These are phyloP conservation scores for Bremia lactucae DNA, from an alignment of 352 stramenopile species.

Conservation along the genomic window DNA sequence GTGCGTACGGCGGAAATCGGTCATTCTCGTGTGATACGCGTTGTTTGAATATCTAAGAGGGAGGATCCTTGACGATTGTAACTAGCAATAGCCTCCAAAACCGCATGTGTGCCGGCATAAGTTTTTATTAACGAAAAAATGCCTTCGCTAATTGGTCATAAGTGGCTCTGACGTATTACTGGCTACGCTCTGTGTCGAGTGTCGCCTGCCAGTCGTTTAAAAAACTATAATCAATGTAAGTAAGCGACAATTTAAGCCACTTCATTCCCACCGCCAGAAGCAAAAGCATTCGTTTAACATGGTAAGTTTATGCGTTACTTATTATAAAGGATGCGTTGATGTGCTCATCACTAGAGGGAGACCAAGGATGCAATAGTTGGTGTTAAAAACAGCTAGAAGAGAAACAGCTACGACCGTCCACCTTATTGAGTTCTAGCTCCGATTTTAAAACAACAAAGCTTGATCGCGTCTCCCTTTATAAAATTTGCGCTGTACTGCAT, in stretches of 20 bases:
- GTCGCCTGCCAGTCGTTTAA: slow-evolving; percentile 77
- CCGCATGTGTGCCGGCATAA: background rate
- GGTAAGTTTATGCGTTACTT: slow-evolving; percentile 29
- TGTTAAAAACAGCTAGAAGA: no score
- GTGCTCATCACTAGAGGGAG: background rate
- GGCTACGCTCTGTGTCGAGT: slow-evolving; percentile 25
- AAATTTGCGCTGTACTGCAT: background rate
- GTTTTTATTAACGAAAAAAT: no score
- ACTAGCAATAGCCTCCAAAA: no score
- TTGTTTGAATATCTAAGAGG: slow-evolving; percentile 10
- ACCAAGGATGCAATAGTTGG: background rate
- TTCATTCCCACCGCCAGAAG: slow-evolving; percentile 75
- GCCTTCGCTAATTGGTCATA: slow-evolving; percentile 26
- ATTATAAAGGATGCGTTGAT: slow-evolving; percentile 3
- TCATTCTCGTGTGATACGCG: slow-evolving; percentile 30
- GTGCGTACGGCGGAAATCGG: slow-evolving; percentile 71
- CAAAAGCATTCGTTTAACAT: slow-evolving; percentile 82
- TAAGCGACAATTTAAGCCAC: slow-evolving; percentile 33
- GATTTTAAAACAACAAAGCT: no score
- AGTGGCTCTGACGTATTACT: slow-evolving; percentile 21
- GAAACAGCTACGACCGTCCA: no score
- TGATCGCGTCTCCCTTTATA: background rate
- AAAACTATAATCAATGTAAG: slow-evolving; percentile 52
- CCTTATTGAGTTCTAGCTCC: no score
- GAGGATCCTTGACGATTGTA: slow-evolving; percentile 22